Percentiles rank a stretch among this genome's conserved stretches.
Evolutionary conservation across 345 rosid species (phyloP).

Genomic region (Rhodomyrtus tomentosa): DNA sequence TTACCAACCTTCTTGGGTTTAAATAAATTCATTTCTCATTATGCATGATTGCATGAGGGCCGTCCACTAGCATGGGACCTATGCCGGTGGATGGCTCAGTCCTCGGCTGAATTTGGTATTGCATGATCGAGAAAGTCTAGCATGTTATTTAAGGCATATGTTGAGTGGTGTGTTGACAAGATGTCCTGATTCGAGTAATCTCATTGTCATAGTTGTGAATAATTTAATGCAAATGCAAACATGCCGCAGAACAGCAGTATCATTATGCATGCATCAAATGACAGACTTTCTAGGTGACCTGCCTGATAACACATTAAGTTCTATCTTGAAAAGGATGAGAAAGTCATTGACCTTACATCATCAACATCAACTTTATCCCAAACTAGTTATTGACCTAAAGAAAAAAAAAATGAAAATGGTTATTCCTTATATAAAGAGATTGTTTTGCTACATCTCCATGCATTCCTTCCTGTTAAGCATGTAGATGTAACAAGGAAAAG

Average conservation of each 20-base stretch:
- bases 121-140: background rate
- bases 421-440: background rate
- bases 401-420: background rate
- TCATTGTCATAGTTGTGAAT: background rate
- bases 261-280: background rate
- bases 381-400: too few relatives aligned
- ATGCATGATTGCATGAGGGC: background rate
- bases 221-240: background rate
- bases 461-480: background rate
- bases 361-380: too few relatives aligned
- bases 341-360: background rate
- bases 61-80: background rate
- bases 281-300: background rate
- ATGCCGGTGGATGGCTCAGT: background rate
- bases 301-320: background rate
- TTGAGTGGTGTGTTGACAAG: background rate
- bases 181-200: background rate
- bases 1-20: background rate
- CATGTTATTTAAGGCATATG: background rate
- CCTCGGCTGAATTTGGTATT: background rate
- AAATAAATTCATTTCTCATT: background rate
- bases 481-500: background rate
- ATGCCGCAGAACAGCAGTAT: background rate
- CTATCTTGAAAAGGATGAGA: background rate
- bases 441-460: background rate